Percentiles rank a stretch among this genome's conserved stretches.
These are phyloP conservation scores for Talaromyces piceae DNA, from an alignment of 2,329 filamentous ascomycete species.

Conservation along the genomic window DNA sequence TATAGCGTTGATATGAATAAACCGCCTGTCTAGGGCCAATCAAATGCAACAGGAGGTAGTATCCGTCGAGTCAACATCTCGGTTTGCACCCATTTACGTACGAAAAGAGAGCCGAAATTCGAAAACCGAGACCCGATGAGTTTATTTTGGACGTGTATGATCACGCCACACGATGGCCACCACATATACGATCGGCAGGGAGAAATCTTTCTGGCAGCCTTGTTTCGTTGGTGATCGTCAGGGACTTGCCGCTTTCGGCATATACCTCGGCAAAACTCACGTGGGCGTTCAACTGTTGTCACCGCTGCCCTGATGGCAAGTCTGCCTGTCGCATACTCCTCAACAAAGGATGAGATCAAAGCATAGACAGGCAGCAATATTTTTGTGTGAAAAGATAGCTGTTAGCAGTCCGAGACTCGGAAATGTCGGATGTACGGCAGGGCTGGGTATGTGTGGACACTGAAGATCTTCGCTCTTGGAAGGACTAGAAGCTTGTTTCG, in stretches of 20 bases:
- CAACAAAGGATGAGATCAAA: not conserved
- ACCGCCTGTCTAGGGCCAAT: not conserved
- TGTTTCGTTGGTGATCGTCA: not conserved
- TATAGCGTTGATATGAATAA: not conserved
- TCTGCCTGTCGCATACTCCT: not conserved
- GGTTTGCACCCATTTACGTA: not conserved
- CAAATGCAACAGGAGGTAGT: not conserved
- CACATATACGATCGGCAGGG: not conserved
- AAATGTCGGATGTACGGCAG: not conserved
- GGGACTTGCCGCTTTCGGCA: not conserved
- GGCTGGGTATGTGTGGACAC: not conserved
- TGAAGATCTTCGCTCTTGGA: not conserved
- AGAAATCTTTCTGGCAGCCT: not conserved
- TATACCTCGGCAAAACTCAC: not conserved
- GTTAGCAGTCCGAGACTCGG: not conserved
- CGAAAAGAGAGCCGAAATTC: not conserved
- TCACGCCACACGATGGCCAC: not conserved
- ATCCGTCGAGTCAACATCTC: not conserved
- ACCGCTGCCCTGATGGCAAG: not conserved
- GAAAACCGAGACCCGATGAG: not conserved
- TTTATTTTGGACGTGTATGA: not conserved
- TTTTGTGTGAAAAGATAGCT: not conserved
- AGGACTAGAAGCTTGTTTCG: not conserved
- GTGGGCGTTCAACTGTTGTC: not conserved
- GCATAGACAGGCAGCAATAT: not conserved